Conservation (phyloP, 2,329 filamentous ascomycete species). For the Pseudohalonectria lignicola region DNA sequence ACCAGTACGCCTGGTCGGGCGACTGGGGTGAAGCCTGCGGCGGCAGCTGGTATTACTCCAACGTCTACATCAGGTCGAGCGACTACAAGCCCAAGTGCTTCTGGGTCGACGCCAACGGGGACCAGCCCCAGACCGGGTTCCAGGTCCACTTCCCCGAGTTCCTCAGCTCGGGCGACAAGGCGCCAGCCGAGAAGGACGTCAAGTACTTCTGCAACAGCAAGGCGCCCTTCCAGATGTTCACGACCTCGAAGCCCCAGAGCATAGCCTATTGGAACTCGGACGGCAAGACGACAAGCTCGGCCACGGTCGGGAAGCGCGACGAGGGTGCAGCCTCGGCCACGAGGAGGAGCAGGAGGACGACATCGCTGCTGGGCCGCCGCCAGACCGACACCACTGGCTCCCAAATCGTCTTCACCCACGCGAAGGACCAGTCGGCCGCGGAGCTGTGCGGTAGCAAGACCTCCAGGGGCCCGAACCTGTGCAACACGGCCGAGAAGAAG, state of each 20-base stretch:
- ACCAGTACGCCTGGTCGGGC: background rate
- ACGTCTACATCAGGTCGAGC: background rate
- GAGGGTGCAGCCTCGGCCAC: background rate
- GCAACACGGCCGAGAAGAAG: background rate
- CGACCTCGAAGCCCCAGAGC: background rate
- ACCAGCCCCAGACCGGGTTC: background rate
- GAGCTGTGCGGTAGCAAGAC: background rate
- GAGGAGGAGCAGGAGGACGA: no score
- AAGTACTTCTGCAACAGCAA: background rate
- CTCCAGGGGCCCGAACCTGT: background rate
- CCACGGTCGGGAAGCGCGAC: background rate
- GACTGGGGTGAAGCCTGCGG: slow-evolving; percentile 1
- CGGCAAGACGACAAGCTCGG: background rate
- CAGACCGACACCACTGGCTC: background rate
- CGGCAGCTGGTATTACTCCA: background rate
- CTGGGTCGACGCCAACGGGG: background rate
- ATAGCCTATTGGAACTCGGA: background rate
- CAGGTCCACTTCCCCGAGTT: background rate
- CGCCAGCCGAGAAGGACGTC: background rate
- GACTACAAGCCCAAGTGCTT: background rate
- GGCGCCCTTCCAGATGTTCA: background rate
- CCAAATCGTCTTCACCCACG: background rate
- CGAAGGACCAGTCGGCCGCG: background rate
- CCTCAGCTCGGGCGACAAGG: background rate
- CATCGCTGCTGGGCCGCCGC: no score